Evolutionary conservation across 345 rosid genomes (phyloP), one percentile per base, ranked within the genome.

Genomic region (Heritiera littoralis): DNA sequence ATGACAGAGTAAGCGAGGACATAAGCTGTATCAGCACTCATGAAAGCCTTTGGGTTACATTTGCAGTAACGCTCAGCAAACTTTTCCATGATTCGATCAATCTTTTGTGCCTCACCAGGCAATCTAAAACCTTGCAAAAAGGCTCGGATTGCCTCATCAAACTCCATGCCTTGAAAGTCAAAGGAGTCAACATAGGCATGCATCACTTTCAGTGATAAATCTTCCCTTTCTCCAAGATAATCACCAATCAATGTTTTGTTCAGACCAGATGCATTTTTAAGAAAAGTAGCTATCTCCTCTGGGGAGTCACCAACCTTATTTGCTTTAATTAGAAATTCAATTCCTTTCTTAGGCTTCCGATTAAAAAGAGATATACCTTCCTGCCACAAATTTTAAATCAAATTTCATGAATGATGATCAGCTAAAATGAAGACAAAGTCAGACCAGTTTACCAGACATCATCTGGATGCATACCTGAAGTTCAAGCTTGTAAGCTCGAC

Each of bases 51-150:
- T 59, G 97, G 95, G 79, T 96, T 96, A 82, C 99, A 96, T 86
- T 94, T 94, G 87, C 99, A 96, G 82, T 90, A 96, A 75, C 98
- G 93, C 86, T 94, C 98, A 30, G 99, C 88, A 82, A 96, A 96
- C 88, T 96, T 96, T 81, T 96, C 99, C 99, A 96, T 96, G 81
- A 96, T 92, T 65, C 99, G 92, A 81, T 96, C 99, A 79, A 96
- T 96, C 88, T 96, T 96, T 81, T 96, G 99, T 72, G 99, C 99
- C 86, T 96, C 99, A 80, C 99, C 99, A 20, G 99, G 99, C 86
- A 96, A 86, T 82, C 99, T 91, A 87, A 96, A 96, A 65, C 98
- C 97, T 80, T 86, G 95, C 20, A 96, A 86, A 78, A 94, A 91
- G 86, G 83, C 81, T 81, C 98, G 90, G 69, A 96, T 92, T 74